Conservation (phyloP, 2,329 filamentous ascomycete genomes). For the Helicocarpus griseus region DNA sequence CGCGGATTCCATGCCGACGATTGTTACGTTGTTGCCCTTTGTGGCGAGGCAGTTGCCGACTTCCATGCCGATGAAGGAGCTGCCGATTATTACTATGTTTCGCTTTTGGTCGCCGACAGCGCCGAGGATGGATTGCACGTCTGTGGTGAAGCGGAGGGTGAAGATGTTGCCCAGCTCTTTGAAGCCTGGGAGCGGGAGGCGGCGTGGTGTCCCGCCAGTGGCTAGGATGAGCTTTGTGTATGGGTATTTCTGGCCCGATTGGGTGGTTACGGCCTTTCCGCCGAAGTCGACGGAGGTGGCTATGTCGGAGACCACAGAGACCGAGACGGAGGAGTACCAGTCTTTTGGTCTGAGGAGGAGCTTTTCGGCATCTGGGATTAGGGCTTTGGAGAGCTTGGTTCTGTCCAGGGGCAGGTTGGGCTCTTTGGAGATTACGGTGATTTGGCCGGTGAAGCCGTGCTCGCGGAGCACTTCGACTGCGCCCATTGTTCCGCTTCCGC, state of each 20-base stretch:
- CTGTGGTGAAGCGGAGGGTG: slow-evolving; percentile 64
- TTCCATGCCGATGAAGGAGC: slow-evolving; percentile 97
- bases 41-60: slow-evolving; percentile 73
- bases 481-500: slow-evolving; percentile 75
- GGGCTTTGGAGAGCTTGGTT: slow-evolving; percentile 88
- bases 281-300: slow-evolving; percentile 70
- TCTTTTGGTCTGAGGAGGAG: slow-evolving; percentile 64
- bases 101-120: slow-evolving; percentile 75
- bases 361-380: slow-evolving; percentile 72
- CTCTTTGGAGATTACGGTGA: slow-evolving; percentile 78
- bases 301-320: slow-evolving; percentile 47
- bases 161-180: slow-evolving; percentile 83
- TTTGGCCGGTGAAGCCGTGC: slow-evolving; percentile 65
- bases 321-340: slow-evolving; percentile 60
- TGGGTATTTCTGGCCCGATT: slow-evolving; percentile 56
- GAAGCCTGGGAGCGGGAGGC: slow-evolving; percentile 72
- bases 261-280: slow-evolving; percentile 63
- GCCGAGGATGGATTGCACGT: slow-evolving; percentile 65
- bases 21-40: slow-evolving; percentile 72
- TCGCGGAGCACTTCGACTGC: slow-evolving; percentile 73
- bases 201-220: slow-evolving; percentile 69
- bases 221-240: slow-evolving; percentile 89
- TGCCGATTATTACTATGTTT: slow-evolving; percentile 86
- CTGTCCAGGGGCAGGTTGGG: slow-evolving; percentile 83
- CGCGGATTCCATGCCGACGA: slow-evolving; percentile 78